These are phyloP conservation scores for Parathielavia hyrcaniae DNA, from an alignment of 495 filamentous ascomycete species.

Conservation along the genomic window DNA sequence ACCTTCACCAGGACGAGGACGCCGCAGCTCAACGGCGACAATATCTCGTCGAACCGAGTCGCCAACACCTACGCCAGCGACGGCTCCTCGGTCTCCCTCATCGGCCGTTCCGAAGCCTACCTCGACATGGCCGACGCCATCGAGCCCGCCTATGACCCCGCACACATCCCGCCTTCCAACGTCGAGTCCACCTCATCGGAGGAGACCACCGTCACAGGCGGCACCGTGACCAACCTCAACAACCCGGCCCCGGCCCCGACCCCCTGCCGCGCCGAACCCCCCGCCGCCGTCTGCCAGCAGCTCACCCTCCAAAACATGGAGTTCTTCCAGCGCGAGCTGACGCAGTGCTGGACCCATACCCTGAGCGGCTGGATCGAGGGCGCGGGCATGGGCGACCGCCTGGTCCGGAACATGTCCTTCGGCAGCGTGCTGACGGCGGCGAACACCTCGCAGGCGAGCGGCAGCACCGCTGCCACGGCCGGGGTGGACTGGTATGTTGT, in stretches of 20 bases:
- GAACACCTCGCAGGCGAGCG: background rate
- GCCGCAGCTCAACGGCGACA: slow-evolving; percentile 30
- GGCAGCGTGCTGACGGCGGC: slow-evolving; percentile 1
- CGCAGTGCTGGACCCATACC: slow-evolving; percentile 1
- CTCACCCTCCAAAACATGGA: slow-evolving; percentile 12
- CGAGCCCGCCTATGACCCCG: background rate
- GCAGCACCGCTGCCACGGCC: background rate
- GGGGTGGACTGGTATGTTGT: background rate
- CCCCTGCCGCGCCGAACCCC: background rate
- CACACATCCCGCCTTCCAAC: slow-evolving; percentile 12
- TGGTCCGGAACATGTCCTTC: background rate
- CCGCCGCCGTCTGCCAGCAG: background rate
- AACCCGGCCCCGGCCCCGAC: background rate
- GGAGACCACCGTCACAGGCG: slow-evolving; percentile 14
- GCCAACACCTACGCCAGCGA: slow-evolving; percentile 11
- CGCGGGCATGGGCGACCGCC: slow-evolving; percentile 10
- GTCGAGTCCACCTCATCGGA: slow-evolving; percentile 10
- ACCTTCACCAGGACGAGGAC: slow-evolving; percentile 21
- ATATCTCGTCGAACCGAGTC: slow-evolving; percentile 26
- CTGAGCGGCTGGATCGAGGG: slow-evolving; percentile 15
- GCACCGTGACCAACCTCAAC: slow-evolving; percentile 6
- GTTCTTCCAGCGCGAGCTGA: background rate
- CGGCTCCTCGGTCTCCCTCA: background rate
- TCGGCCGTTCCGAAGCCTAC: background rate
- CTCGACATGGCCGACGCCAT: background rate